Evolutionary conservation across 176 grass and related monocot species (phyloP).

Genomic region (Ensete glaucum): DNA sequence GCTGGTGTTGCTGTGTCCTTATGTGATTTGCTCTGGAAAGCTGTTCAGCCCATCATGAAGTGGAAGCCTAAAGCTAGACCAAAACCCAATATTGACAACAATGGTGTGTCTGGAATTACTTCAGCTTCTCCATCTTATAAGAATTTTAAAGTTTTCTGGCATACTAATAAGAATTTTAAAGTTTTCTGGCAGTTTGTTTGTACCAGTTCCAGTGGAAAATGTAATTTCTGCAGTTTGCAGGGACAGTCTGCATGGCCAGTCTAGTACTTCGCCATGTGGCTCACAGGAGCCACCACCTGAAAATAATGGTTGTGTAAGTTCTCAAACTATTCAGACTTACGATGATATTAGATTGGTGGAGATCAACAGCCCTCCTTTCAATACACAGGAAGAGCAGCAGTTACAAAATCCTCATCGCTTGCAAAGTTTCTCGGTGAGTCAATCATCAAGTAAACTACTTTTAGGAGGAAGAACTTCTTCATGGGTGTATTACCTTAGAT

Average conservation of each 20-base stretch:
- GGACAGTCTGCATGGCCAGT: slow-evolving; percentile 36
- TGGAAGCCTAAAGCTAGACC: slow-evolving; percentile 64
- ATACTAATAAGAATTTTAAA: background rate
- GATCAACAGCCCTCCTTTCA: slow-evolving; percentile 41
- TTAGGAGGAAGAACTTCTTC: too few relatives aligned
- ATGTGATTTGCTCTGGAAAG: slow-evolving; percentile 3
- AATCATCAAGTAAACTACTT: too few relatives aligned
- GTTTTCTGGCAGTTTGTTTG: slow-evolving; percentile 30
- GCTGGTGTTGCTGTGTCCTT: background rate
- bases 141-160: background rate
- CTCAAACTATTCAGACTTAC: slow-evolving; percentile 42
- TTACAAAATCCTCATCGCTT: slow-evolving; percentile 37
- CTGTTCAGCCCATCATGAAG: slow-evolving; percentile 36
- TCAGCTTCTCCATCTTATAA: slow-evolving; percentile 18
- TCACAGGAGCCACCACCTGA: slow-evolving; percentile 33
- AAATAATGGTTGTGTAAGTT: slow-evolving; percentile 32
- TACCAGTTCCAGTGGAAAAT: slow-evolving; percentile 32
- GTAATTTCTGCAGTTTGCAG: slow-evolving; percentile 18
- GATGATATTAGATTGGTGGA: slow-evolving; percentile 59
- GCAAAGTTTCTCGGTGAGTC: slow-evolving; percentile 45
- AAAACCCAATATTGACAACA: slow-evolving; percentile 22
- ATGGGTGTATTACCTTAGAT: too few relatives aligned
- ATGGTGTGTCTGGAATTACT: slow-evolving; percentile 16
- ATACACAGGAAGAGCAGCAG: slow-evolving; percentile 25
- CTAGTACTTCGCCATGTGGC: slow-evolving; percentile 35